phyloP scores from a whole-genome alignment of 208 protist genomes.

The Blastocrithidia nonstop region DNA sequence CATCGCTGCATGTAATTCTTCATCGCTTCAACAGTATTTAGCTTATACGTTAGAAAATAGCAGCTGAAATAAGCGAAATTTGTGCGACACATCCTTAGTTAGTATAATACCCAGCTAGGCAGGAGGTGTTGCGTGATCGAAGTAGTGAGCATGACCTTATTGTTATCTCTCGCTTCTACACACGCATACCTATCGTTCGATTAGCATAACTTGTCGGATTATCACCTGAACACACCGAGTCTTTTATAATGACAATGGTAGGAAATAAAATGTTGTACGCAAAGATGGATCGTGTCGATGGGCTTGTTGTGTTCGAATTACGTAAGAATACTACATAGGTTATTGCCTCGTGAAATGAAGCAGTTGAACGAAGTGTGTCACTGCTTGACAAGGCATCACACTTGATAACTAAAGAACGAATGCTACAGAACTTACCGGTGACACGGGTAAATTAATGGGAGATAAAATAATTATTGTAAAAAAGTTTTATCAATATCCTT shows the following conservation, averaged over 20 bases:
- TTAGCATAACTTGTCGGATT: conserved; percentile 86
- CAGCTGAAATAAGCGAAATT: conserved; percentile 24
- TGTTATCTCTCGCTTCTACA: conserved; percentile 91
- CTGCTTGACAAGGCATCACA: conserved; percentile 88
- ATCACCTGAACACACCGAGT: conserved; percentile 73
- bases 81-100: conserved; percentile 67
- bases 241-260: conserved; percentile 87
- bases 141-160: conserved; percentile 94
- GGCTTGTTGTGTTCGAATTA: conserved; percentile 81
- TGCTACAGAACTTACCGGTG: conserved; percentile 62
- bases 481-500: neutral
- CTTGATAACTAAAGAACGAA: conserved; percentile 89
- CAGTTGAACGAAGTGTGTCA: conserved; percentile 74
- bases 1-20: conserved; percentile 50
- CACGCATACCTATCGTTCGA: conserved; percentile 77
- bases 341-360: conserved; percentile 74
- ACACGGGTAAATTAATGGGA: conserved; percentile 7
- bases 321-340: conserved; percentile 82
- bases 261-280: conserved; percentile 81
- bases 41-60: conserved; percentile 66
- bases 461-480: neutral
- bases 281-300: conserved; percentile 89
- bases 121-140: conserved; percentile 73
- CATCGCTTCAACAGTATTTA: conserved; percentile 75
- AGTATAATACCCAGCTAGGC: conserved; percentile 22